A percentile compares a stretch with the other conserved stretches of the same genome.
Evolutionary conservation across 2,329 filamentous ascomycete genomes (phyloP).

Genomic region (Monosporascus cannonballus): DNA sequence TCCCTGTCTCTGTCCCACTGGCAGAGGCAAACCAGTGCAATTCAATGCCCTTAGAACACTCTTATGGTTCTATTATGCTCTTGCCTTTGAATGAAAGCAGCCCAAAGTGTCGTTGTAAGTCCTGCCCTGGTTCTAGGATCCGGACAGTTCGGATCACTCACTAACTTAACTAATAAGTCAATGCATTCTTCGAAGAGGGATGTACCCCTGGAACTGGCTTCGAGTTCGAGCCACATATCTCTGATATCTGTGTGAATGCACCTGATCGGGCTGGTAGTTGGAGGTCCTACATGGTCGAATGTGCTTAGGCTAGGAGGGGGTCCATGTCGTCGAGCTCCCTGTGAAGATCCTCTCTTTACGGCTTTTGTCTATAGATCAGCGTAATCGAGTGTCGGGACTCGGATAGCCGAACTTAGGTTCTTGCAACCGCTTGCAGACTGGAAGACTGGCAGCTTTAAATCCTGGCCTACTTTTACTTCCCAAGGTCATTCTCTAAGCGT

Average conservation of each 20-base stretch:
- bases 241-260: not conserved
- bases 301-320: not conserved
- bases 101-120: not conserved
- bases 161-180: not conserved
- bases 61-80: not conserved
- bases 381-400: no score
- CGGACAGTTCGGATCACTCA: not conserved
- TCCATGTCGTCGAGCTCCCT: no score
- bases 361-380: no score
- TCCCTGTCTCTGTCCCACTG: not conserved
- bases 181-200: not conserved
- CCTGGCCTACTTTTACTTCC: no score
- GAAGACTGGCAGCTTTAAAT: no score
- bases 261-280: not conserved
- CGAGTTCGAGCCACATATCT: not conserved
- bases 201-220: not conserved
- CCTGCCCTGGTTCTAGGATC: not conserved
- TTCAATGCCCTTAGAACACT: not conserved
- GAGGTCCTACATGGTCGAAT: not conserved
- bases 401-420: no score
- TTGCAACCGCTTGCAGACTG: no score
- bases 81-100: not conserved
- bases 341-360: no score
- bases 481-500: no score
- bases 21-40: not conserved